Evolutionary conservation across 257 asterid genomes (phyloP).

Genomic region (Vinca minor): DNA sequence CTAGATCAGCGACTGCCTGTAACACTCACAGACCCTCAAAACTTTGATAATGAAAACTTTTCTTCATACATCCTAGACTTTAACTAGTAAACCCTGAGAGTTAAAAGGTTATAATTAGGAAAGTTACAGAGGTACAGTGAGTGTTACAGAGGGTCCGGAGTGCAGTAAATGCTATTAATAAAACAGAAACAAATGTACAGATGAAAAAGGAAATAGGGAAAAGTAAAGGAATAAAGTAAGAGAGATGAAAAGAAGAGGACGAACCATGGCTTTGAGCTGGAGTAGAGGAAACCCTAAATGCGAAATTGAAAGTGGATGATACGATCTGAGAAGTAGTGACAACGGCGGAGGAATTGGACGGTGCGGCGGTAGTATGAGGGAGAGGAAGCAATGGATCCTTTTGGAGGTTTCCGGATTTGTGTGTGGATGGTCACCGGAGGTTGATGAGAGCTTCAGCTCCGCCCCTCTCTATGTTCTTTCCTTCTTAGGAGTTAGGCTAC

Average conservation of each 20-base stretch:
- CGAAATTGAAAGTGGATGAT: not conserved
- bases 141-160: too few relatives aligned
- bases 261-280: constrained; percentile 2
- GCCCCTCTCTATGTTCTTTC: not conserved
- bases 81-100: too few relatives aligned
- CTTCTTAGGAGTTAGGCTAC: too few relatives aligned
- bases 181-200: too few relatives aligned
- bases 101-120: too few relatives aligned
- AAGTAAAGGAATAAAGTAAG: not conserved
- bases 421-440: not conserved
- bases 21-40: too few relatives aligned
- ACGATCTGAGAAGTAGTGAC: not conserved
- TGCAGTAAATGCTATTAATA: too few relatives aligned
- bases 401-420: not conserved
- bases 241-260: not conserved
- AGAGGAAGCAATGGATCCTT: not conserved
- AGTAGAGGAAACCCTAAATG: constrained; percentile 3
- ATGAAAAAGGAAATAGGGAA: not conserved
- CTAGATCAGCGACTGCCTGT: too few relatives aligned
- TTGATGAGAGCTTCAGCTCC: not conserved
- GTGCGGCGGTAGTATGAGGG: not conserved
- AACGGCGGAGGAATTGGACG: not conserved
- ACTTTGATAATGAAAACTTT: too few relatives aligned
- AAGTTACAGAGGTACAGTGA: too few relatives aligned
- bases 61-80: too few relatives aligned